Conservation (phyloP, 177 flowering plant species). For the Vitis hybrid region DNA sequence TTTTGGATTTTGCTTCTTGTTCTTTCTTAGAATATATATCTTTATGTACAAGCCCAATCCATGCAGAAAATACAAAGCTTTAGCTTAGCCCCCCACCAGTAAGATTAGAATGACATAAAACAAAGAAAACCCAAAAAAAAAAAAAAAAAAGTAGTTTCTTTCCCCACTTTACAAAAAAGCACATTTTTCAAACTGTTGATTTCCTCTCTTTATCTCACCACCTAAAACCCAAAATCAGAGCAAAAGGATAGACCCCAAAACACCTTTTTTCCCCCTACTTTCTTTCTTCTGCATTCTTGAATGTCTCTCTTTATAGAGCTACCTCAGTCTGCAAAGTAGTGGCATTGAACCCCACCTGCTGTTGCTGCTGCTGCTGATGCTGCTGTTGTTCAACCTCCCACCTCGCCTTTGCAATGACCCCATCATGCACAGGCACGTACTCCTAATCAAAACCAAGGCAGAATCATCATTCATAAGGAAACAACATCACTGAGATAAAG, state of each 20-base stretch:
- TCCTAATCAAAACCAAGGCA: constrained; percentile 27
- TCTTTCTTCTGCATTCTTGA: constrained; percentile 1
- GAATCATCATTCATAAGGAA: constrained; percentile 2
- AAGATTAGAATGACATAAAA: not conserved
- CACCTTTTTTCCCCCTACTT: constrained; percentile 16
- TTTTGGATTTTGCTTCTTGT: constrained; percentile 24
- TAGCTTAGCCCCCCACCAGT: not conserved
- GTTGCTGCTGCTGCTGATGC: constrained; percentile 17
- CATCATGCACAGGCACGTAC: constrained; percentile 53
- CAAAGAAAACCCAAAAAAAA: not conserved
- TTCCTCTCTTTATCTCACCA: not conserved
- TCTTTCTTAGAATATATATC: constrained; percentile 3
- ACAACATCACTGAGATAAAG: not conserved
- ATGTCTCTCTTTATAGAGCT: constrained; percentile 25
- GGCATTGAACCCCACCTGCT: constrained; percentile 34
- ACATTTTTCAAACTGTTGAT: constrained; percentile 3
- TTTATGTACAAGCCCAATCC: not conserved
- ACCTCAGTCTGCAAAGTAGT: constrained; percentile 36
- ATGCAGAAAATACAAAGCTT: constrained; percentile 7
- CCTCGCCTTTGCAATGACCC: constrained; percentile 35
- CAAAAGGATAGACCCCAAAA: constrained; percentile 13
- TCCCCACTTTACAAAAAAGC: not conserved
- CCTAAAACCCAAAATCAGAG: constrained; percentile 16
- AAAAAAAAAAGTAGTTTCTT: not conserved
- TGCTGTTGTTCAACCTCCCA: constrained; percentile 44